Evolutionary conservation across 108 stramenopile genomes (phyloP).

Genomic region (Asterionellopsis glacialis): DNA sequence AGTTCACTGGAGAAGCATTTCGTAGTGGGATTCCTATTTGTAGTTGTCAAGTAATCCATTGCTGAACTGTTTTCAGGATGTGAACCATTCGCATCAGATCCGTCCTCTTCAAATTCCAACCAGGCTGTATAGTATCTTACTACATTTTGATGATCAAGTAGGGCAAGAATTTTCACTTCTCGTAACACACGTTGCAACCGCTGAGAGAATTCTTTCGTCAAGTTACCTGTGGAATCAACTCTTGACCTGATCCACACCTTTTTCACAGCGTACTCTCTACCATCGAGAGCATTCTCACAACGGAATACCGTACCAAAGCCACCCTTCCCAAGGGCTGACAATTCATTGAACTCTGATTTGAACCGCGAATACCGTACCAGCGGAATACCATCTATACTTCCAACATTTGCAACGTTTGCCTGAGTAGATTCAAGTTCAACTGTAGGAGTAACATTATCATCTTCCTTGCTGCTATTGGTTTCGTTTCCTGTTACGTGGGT

Average conservation of each 20-base stretch:
- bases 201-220: constrained; percentile 52
- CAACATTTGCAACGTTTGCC: background rate
- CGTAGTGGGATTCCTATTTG: too few species aligned
- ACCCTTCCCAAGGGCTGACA: constrained; percentile 73
- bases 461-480: too few species aligned
- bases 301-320: constrained; percentile 90
- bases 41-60: background rate
- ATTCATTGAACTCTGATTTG: constrained; percentile 73
- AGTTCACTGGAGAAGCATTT: background rate
- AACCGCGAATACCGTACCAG: constrained; percentile 80
- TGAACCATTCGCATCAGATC: background rate
- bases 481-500: too few species aligned
- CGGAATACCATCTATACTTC: constrained; percentile 53
- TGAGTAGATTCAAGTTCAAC: background rate
- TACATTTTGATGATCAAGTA: constrained; percentile 90
- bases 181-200: constrained; percentile 83
- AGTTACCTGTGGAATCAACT: constrained; percentile 28
- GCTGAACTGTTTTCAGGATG: background rate
- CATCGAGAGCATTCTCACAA: constrained; percentile 76
- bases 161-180: constrained; percentile 92
- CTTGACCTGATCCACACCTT: constrained; percentile 67
- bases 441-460: background rate
- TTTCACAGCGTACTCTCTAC: constrained; percentile 92
- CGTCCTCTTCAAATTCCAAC: constrained; percentile 73
- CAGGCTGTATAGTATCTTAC: constrained; percentile 97